phyloP scores from a whole-genome alignment of 305 asterid genomes.

The Rubia tinctorum region DNA sequence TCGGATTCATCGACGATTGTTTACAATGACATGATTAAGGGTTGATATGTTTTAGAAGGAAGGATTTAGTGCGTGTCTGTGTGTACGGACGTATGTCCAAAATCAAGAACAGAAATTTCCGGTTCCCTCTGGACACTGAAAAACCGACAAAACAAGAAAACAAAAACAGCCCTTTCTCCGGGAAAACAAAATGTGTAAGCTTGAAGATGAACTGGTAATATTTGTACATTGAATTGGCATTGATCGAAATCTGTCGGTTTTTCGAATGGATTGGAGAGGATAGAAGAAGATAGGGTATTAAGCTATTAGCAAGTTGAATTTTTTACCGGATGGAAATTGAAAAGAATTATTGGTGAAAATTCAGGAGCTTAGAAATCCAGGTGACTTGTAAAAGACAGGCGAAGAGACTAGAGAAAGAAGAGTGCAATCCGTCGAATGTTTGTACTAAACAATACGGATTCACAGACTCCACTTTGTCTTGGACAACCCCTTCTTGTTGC shows the following conservation, averaged over 20 bases:
- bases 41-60: background rate
- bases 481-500: background rate
- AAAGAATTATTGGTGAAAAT: background rate
- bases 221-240: background rate
- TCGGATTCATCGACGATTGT: background rate
- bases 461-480: background rate
- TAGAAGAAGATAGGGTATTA: background rate
- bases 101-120: background rate
- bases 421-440: conserved; percentile 10
- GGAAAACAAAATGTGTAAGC: background rate
- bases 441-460: background rate
- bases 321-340: background rate
- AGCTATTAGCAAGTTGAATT: background rate
- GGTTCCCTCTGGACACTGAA: background rate
- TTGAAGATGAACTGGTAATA: background rate
- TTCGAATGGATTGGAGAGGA: background rate
- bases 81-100: background rate
- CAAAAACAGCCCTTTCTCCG: background rate
- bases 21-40: background rate
- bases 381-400: background rate
- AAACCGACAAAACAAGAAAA: background rate
- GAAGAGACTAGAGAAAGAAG: background rate
- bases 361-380: background rate
- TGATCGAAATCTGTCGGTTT: background rate
- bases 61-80: background rate